Evolutionary conservation across 768 basidiomycete species (phyloP).

Genomic region (Lentinula edodes): DNA sequence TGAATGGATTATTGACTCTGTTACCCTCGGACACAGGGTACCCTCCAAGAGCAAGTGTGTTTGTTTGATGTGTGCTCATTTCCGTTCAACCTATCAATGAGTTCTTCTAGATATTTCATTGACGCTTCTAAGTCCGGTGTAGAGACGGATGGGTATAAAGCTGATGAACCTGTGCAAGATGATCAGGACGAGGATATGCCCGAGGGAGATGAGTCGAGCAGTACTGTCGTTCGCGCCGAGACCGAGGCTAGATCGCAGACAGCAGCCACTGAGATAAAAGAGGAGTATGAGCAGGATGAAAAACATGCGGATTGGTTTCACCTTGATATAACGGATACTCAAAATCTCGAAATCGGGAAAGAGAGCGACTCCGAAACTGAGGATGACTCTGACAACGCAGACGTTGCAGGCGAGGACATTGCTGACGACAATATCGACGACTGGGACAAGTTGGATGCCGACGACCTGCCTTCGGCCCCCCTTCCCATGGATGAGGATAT

Average conservation of each 20-base stretch:
- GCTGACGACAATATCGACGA: slow-evolving; percentile 1
- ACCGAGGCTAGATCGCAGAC: neutral
- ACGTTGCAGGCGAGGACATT: slow-evolving; percentile 32
- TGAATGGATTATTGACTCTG: slow-evolving; percentile 76
- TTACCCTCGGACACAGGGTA: slow-evolving; percentile 47
- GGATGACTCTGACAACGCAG: slow-evolving; percentile 64
- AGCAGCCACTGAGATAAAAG: slow-evolving; percentile 14
- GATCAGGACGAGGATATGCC: slow-evolving; percentile 10
- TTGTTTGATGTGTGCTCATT: neutral
- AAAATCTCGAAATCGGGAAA: slow-evolving; percentile 18
- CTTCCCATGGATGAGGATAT: slow-evolving; percentile 13
- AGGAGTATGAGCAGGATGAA: slow-evolving; percentile 34
- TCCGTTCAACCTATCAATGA: neutral
- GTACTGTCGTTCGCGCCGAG: neutral
- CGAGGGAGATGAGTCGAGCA: neutral
- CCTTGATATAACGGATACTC: slow-evolving; percentile 31
- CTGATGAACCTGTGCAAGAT: slow-evolving; percentile 22
- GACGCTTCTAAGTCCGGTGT: slow-evolving; percentile 53
- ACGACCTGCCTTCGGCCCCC: neutral
- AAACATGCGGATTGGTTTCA: slow-evolving; percentile 58
- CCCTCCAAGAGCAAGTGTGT: slow-evolving; percentile 66
- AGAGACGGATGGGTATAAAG: slow-evolving; percentile 47
- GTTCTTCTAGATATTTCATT: slow-evolving; percentile 64
- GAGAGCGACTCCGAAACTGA: slow-evolving; percentile 55
- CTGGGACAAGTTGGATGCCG: slow-evolving; percentile 1